Base-by-base conservation (phyloP, 176 grass and related monocot species). In the Rhipidocladum racemiflorum region DNA sequence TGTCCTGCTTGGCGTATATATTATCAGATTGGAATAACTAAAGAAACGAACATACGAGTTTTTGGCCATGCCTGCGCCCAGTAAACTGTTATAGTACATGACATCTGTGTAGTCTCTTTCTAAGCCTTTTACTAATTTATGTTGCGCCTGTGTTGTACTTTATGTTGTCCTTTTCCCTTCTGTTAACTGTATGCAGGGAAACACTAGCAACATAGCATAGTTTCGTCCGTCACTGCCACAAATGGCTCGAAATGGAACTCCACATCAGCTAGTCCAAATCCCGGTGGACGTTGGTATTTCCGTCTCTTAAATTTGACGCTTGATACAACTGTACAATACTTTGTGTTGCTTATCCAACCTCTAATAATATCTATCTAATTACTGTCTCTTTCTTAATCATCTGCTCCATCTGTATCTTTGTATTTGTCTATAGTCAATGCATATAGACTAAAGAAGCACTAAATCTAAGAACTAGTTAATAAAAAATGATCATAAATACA, bases 251-350 rank as follows among this genome's bases (percentile, higher is more conserved):
- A 12, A 51, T 51, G 18, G 42, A 65, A 12, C 20, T 65, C 61
- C 61, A 79, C 76, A 65, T 79, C 76, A 65, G 18, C 44, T 38
- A 79, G 78, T 80, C 61, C 48, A 68, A 80, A 68, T 54, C 49
- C 45, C 14, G n/a, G 2, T 66, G 18, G 64, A 49, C 78, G 9
- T 80, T 80, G 78, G 21, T 55, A 27, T 80, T 40, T 35, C 66
- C 48, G 63, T 80, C 77, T 38, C 10, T 48, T 55, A 68, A 80
- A 17, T 53, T 67, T 80, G 77, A 20, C 63, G 63, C 63, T 30
- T 25, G 27, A 6, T 9, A 34, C 28, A 36, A 7, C 16, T 44
- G 21, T 30, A 51, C 76, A 12, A 55, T 5, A 35, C 48, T 65
- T 63, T 55, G 8, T 17, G 14, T 65, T 34, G 44, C 43, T 79